Base-by-base conservation (phyloP, 2,329 filamentous ascomycete genomes). In the Dothideomycetes sp. region DNA sequence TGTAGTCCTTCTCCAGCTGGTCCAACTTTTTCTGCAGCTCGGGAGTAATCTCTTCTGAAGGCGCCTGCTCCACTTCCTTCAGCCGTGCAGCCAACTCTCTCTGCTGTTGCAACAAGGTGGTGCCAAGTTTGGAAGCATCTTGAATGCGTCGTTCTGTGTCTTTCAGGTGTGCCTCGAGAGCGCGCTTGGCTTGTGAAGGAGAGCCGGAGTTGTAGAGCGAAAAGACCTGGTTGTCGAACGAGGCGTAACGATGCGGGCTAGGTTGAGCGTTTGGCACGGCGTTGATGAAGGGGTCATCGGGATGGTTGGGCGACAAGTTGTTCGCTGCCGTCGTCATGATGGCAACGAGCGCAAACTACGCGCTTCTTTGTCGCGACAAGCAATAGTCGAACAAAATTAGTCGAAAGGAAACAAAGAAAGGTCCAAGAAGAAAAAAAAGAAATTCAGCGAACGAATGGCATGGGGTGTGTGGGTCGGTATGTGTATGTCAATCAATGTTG, bases 1-100 rank as follows among this genome's bases (percentile, higher is more conserved):
- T 89, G 65, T 93, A 96, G 56, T 98, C 91, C 60, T 78, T 84
- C 61, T 98, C 91, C 45, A 98, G 78, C 48, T 94, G 87, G 11
- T 78, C 72, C 39, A 98, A 73, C 63, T 84, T 87, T 54, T 82
- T 75, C 45, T 83, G 84, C 53, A 98, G 67, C 50, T 94, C 88
- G 3, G 84, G 78, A 0, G 81, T 80, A 37, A 96, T 77, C 47
- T 94, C 83, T 28, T 53, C 46, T 51, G 91, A 83, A 31, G 75
- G 70, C 53, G 86, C 73, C 45, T 84, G 70, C 53, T 94, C 84
- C 3, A 98, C 80, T 55, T 96, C 87, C 52, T 80, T 79, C 44
- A 98, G 64, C 50, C 83, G 80, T 31, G 93, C 83, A 30, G 78
- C 76, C 44, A 98, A 72, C 48, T 93, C 80, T 57, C 82, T 82